These are phyloP conservation scores for Marasmius tenuissimus DNA, from an alignment of 1,284 basidiomycete genomes.

Conservation along the genomic window DNA sequence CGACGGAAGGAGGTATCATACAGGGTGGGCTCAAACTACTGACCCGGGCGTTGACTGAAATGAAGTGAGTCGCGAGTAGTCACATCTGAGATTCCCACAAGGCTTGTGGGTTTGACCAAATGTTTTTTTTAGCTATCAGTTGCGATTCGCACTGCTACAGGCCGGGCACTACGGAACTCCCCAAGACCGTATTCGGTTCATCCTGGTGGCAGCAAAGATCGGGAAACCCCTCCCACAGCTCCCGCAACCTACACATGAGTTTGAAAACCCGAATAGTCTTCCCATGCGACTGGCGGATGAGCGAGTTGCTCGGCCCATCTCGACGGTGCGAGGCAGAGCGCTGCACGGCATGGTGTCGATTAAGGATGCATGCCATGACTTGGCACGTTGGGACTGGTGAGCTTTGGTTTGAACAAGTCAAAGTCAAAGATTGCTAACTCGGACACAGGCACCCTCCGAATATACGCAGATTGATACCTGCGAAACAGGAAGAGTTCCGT, in stretches of 20 bases:
- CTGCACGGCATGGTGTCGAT: constrained; percentile 56
- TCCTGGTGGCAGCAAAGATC: constrained; percentile 60
- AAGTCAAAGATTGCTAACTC: neutral
- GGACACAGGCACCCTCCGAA: constrained; percentile 40
- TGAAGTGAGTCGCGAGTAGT: constrained; percentile 47
- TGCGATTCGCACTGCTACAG: constrained; percentile 62
- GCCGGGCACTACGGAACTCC: constrained; percentile 75
- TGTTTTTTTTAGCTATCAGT: constrained; percentile 57
- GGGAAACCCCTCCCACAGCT: constrained; percentile 55
- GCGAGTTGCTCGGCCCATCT: constrained; percentile 44
- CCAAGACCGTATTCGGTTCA: constrained; percentile 68
- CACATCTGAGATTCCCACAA: neutral
- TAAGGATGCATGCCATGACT: constrained; percentile 67
- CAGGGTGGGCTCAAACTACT: constrained; percentile 71
- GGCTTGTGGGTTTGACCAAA: neutral
- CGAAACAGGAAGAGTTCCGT: neutral
- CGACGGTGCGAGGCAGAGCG: constrained; percentile 44
- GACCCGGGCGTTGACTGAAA: constrained; percentile 52
- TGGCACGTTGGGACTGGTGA: constrained; percentile 71
- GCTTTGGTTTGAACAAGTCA: constrained; percentile 17
- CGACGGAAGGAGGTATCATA: constrained; percentile 57
- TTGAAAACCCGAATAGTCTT: constrained; percentile 38
- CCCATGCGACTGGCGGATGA: constrained; percentile 46
- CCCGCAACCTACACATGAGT: constrained; percentile 72
- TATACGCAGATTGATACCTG: constrained; percentile 7